phyloP scores from a whole-genome alignment of 225 moss, liverwort and hornwort genomes.

The Antitrichia curtipendula region DNA sequence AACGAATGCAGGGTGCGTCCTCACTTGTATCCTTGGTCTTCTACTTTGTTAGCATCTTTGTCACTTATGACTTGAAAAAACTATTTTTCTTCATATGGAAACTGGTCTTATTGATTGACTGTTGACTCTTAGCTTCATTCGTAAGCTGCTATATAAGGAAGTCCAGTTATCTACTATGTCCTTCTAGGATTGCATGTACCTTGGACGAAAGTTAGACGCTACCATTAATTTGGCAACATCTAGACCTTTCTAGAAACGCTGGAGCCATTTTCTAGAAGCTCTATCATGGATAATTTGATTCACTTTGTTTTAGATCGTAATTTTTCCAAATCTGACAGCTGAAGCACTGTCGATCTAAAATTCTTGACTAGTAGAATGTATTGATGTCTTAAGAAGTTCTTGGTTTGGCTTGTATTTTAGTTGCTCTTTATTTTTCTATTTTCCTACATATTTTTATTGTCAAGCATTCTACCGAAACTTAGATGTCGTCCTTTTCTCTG shows the following conservation, averaged over 20 bases:
- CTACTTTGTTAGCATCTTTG: not conserved
- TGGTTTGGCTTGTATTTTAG: not conserved
- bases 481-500: not conserved
- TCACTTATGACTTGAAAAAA: not conserved
- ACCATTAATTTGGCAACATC: not conserved
- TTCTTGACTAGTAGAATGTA: not conserved
- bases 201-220: not conserved
- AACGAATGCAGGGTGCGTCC: slow-evolving; percentile 68
- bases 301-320: not conserved
- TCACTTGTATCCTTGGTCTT: not conserved
- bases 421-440: not conserved
- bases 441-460: not conserved
- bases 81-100: not conserved
- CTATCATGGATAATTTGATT: not conserved
- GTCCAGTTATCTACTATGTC: not conserved
- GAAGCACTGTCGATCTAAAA: not conserved
- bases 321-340: not conserved
- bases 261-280: not conserved
- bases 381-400: not conserved
- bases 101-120: not conserved
- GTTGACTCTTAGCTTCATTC: not conserved
- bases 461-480: not conserved
- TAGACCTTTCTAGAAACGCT: not conserved
- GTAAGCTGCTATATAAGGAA: not conserved
- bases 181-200: not conserved